A percentile compares a stretch with the other conserved stretches of the same genome.
These are phyloP conservation scores for Magnusiomyces magnusii DNA, from an alignment of 1,139 yeast genomes.

Conservation along the genomic window DNA sequence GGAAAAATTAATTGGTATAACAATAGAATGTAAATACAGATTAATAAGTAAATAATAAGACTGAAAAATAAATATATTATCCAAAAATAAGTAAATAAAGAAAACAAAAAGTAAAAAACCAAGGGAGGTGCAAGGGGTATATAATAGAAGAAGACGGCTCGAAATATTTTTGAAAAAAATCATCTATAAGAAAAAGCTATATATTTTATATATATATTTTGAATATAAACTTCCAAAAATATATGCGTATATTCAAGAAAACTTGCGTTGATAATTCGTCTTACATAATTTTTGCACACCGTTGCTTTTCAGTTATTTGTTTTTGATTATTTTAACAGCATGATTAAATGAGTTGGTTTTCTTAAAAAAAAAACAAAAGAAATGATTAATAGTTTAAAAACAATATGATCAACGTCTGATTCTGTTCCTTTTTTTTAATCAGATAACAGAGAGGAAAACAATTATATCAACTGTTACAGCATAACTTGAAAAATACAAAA, in stretches of 20 bases:
- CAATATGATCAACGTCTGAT: neutral
- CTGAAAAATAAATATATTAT: neutral
- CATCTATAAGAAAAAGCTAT: neutral
- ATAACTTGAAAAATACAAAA: neutral
- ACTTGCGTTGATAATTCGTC: neutral
- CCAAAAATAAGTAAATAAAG: no score
- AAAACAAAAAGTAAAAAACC: no score
- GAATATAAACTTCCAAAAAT: neutral
- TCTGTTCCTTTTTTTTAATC: neutral
- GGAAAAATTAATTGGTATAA: no score
- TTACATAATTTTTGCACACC: neutral
- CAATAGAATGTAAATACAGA: neutral
- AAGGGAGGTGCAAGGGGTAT: neutral
- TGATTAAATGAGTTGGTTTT: neutral
- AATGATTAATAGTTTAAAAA: neutral
- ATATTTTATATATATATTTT: no score
- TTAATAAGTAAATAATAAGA: neutral
- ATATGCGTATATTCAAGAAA: neutral
- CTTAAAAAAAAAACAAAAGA: neutral
- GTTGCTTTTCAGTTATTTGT: neutral
- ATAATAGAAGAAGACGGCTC: neutral
- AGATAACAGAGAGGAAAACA: neutral
- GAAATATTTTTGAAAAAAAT: neutral
- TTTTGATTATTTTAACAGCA: neutral
- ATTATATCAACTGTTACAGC: neutral